Evolutionary conservation across 2,329 filamentous ascomycete genomes (phyloP), one percentile per base, ranked within the genome.

Genomic region (Seiridium cupressi): DNA sequence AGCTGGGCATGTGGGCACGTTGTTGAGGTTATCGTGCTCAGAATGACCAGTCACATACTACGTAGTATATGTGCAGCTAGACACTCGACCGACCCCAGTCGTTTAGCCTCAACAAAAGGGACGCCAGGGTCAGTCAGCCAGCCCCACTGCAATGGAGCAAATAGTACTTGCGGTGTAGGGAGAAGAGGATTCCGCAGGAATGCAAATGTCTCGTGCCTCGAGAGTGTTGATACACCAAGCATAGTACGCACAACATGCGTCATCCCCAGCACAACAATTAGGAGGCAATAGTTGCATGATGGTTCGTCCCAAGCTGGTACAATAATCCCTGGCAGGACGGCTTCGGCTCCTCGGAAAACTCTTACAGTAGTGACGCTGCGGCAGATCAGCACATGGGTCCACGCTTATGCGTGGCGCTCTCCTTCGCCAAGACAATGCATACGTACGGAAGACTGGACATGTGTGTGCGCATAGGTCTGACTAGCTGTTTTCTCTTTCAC

Each of bases 311-410:
- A 40, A 55, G 61, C 53, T 44, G 63, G 55, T 58, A 62, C 55
- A 51, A 62, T 62, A 58, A 67, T 63, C 55, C 62, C 32, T 59
- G 42, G 32, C 38, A 40, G 26, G 47, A 48, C 54, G 53, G 51
- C 61, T 57, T 61, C 61, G 59, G 61, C 47, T 59, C 51, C 46
- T 63, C 59, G 59, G 61, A 60, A 64, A 31, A 58, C 57, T 51
- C 59, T 57, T 44, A 9, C 42, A 26, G 47, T 53, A 61, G 47
- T 40, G 58, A 57, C 55, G 55, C 11, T 60, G 59, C 53, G 49
- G 56, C 58, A 61, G 48, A 61, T 62, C 60, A 56, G 59, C 55
- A 48, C 54, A 59, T 61, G 51, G 34, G 44, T 59, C 60, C 38
- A 44, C 40, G 32, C n/a, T 58, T 59, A 51, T 61, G 47, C 51